Conservation (phyloP, 768 basidiomycete species). For the Leccinum imitatum region DNA sequence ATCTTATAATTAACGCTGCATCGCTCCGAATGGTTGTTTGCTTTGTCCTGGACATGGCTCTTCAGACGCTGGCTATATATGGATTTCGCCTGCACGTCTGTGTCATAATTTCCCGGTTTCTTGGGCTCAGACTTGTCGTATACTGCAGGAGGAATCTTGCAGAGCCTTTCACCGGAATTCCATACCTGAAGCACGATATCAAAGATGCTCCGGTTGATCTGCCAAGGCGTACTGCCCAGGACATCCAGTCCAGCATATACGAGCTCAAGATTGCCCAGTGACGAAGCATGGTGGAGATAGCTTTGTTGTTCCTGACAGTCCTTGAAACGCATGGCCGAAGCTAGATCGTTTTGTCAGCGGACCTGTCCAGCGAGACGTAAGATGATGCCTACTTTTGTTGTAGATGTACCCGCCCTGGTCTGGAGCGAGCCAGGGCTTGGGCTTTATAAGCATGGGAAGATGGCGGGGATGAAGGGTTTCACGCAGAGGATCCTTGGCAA, state of each 20-base stretch:
- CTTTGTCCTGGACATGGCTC: conserved; percentile 54
- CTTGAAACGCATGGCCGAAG: conserved; percentile 87
- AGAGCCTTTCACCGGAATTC: conserved; percentile 81
- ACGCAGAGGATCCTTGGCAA: conserved; percentile 70
- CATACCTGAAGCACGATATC: conserved; percentile 77
- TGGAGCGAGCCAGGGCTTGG: conserved; percentile 80
- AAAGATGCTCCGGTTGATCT: conserved; percentile 76
- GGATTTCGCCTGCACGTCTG: conserved; percentile 55
- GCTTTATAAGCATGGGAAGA: conserved; percentile 92
- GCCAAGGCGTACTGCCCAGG: conserved; percentile 87
- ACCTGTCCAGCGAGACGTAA: neutral
- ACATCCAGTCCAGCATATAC: conserved; percentile 90
- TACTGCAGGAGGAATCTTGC: conserved; percentile 78
- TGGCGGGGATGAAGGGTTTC: conserved; percentile 87
- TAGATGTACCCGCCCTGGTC: conserved; percentile 83
- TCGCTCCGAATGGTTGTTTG: conserved; percentile 85
- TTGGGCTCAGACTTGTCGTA: conserved; percentile 66
- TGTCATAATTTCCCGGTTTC: conserved; percentile 40
- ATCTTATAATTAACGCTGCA: conserved; percentile 96
- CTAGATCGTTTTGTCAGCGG: conserved; percentile 34
- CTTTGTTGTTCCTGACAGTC: conserved; percentile 80
- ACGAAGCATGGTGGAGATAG: conserved; percentile 75
- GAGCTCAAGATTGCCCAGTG: conserved; percentile 73
- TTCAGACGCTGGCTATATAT: conserved; percentile 58
- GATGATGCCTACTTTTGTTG: conserved; percentile 57